Evolutionary conservation across 192 early-diverging fungal genomes (phyloP).

Genomic region (Podila clonocystis): DNA sequence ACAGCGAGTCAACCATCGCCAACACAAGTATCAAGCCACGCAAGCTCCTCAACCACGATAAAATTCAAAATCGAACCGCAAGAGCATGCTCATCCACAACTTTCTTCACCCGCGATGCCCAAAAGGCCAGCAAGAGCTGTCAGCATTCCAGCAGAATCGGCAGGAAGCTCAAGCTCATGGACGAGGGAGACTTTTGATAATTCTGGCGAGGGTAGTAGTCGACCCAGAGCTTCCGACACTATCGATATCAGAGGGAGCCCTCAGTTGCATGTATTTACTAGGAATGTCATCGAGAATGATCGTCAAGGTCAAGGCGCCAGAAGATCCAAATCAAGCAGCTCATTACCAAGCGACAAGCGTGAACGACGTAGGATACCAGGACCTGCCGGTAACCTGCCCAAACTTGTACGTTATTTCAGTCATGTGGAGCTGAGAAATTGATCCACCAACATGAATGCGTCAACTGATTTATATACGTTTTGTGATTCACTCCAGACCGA

Average conservation of each 20-base stretch:
- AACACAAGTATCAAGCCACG: no score
- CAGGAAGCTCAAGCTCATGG: neutral
- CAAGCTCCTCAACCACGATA: no score
- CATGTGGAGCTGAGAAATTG: neutral
- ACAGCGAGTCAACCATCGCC: no score
- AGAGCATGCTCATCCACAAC: neutral
- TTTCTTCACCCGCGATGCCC: neutral
- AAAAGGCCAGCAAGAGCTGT: neutral
- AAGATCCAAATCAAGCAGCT: neutral
- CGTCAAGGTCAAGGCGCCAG: neutral
- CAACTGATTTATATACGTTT: neutral
- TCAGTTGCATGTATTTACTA: neutral
- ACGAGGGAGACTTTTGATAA: neutral
- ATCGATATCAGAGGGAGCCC: neutral
- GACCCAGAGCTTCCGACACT: neutral
- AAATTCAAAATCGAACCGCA: neutral
- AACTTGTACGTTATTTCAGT: conserved; percentile 8
- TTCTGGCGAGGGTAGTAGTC: neutral
- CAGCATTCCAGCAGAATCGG: neutral
- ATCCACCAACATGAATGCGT: no score
- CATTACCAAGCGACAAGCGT: neutral
- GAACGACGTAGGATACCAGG: conserved; percentile 21
- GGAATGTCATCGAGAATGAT: neutral
- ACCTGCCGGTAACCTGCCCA: conserved; percentile 38
- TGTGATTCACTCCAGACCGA: conserved; percentile 18